A percentile compares a stretch with the other conserved stretches of the same genome.
Conservation (phyloP, 1,139 yeast genomes). For the Scheffersomyces quercinus region DNA sequence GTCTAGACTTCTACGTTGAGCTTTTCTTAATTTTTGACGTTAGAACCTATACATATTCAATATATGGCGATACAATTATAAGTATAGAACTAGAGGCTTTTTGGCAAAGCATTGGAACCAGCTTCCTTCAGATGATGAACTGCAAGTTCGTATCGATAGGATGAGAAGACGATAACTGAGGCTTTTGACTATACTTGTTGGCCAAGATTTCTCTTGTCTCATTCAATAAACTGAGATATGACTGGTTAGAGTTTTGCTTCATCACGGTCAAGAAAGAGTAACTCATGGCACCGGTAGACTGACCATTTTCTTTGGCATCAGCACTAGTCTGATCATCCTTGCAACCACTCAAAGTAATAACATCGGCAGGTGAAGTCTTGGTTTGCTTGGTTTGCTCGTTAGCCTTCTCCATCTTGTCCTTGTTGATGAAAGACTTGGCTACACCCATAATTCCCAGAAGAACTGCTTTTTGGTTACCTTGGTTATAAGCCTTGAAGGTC, state of each 20-base stretch:
- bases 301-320: conserved; percentile 16
- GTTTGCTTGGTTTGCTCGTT: conserved; percentile 1
- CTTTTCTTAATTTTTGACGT: no score
- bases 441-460: conserved; percentile 3
- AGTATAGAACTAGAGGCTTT: no score
- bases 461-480: conserved; percentile 5
- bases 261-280: conserved; percentile 17
- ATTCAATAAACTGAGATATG: conserved; percentile 6
- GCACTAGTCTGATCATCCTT: conserved; percentile 22
- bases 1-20: no score
- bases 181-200: conserved; percentile 16
- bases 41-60: no score
- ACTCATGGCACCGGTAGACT: conserved; percentile 19
- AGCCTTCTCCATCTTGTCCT: conserved; percentile 1
- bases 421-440: conserved; percentile 4
- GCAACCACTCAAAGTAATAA: conserved; percentile 16
- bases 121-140: conserved; percentile 9
- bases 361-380: conserved; percentile 18
- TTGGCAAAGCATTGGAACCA: not conserved
- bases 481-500: conserved; percentile 3
- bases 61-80: no score
- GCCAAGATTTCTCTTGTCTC: conserved; percentile 3
- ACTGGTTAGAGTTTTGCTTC: conserved; percentile 12
- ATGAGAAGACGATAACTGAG: conserved; percentile 17
- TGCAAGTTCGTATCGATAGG: conserved; percentile 19